Percentiles rank a stretch among this genome's conserved stretches.
Evolutionary conservation across 176 grass and related monocot species (phyloP).

Genomic region (Elymus sibiricus): DNA sequence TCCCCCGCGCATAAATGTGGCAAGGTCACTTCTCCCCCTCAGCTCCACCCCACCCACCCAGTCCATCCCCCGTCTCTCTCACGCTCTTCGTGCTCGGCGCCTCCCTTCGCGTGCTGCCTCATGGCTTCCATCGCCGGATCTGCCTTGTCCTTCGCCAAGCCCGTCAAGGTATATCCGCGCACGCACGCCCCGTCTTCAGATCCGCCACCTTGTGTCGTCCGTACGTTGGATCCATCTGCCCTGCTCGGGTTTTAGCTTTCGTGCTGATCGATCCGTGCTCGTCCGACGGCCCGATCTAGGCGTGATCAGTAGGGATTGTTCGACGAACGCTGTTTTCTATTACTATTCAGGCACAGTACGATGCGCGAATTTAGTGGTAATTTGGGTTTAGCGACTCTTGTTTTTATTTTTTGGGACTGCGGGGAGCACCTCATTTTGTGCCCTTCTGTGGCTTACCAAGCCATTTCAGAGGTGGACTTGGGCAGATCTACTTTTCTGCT

Average conservation of each 20-base stretch:
- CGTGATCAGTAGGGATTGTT: not conserved
- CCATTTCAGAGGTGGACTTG: not conserved
- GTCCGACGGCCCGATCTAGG: not conserved
- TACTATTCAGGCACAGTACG: not conserved
- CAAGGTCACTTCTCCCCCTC: not conserved
- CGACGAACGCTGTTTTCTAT: not conserved
- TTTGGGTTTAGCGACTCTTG: not conserved
- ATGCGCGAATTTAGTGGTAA: not conserved
- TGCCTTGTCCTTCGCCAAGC: slow-evolving; percentile 36
- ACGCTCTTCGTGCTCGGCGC: slow-evolving; percentile 50
- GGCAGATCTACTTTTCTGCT: slow-evolving; percentile 18
- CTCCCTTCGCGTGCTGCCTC: not conserved
- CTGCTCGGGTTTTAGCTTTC: not conserved
- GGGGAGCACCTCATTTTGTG: not conserved
- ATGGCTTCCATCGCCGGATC: slow-evolving; percentile 56
- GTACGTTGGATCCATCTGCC: not conserved
- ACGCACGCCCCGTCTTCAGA: not conserved
- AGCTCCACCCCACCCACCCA: not conserved
- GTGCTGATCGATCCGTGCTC: not conserved
- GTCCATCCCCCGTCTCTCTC: not conserved
- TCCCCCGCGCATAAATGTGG: not conserved
- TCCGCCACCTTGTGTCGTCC: not conserved
- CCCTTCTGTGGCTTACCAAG: not conserved
- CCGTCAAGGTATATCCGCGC: slow-evolving; percentile 35
- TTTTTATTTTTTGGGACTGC: not conserved